Evolutionary conservation across 1,284 basidiomycete genomes (phyloP).

Genomic region (Moesziomyces globuligerus): DNA sequence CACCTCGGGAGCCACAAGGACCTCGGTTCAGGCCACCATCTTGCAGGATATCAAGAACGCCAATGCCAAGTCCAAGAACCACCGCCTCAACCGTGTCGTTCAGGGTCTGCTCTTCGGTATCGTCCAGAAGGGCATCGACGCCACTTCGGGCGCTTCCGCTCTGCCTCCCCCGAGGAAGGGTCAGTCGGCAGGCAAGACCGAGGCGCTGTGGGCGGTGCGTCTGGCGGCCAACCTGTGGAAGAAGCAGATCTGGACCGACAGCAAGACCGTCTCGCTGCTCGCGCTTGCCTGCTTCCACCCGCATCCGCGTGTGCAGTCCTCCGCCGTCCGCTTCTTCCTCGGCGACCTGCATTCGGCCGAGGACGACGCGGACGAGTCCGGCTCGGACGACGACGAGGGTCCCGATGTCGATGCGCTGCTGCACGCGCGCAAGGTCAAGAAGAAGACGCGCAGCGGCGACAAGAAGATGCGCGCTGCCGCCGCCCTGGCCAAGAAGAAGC

Average conservation of each 20-base stretch:
- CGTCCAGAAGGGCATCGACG: constrained; percentile 84
- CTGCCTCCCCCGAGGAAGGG: constrained; percentile 70
- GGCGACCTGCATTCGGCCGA: constrained; percentile 70
- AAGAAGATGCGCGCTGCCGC: constrained; percentile 62
- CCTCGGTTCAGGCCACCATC: constrained; percentile 92
- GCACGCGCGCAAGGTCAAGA: constrained; percentile 65
- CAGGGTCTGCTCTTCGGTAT: constrained; percentile 96
- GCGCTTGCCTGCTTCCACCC: constrained; percentile 94
- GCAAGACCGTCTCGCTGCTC: constrained; percentile 92
- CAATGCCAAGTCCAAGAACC: constrained; percentile 88
- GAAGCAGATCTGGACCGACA: constrained; percentile 92
- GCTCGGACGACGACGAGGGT: constrained; percentile 39
- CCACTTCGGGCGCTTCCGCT: constrained; percentile 18
- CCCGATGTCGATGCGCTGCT: constrained; percentile 57
- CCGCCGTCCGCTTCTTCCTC: constrained; percentile 97
- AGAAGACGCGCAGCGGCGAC: constrained; percentile 63
- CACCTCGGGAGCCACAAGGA: constrained; percentile 83
- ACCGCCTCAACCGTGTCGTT: constrained; percentile 94
- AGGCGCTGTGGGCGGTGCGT: constrained; percentile 97
- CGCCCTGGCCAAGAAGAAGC: constrained; percentile 54
- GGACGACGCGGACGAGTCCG: constrained; percentile 51
- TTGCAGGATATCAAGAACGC: constrained; percentile 93
- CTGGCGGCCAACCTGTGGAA: constrained; percentile 94
- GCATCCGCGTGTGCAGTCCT: constrained; percentile 91
- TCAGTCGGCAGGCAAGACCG: constrained; percentile 68